Evolutionary conservation across 148 eudicot species (phyloP).

Genomic region (Heliamphora exappendiculata): DNA sequence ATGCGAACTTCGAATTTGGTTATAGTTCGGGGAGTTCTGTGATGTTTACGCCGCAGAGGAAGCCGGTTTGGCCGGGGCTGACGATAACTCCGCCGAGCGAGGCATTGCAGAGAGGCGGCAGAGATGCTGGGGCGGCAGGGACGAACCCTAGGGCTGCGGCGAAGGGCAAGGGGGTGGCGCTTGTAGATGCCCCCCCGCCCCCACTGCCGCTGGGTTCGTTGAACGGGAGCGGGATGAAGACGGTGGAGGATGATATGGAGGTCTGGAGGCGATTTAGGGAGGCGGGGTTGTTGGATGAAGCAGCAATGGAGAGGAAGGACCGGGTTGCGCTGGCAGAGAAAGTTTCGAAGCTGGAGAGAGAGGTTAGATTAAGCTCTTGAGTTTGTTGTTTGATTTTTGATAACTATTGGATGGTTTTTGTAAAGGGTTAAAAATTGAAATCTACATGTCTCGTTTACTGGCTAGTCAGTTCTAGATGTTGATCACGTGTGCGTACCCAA

Average conservation of each 20-base stretch:
- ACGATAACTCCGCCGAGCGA: conserved; percentile 23
- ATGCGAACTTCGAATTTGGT: background rate
- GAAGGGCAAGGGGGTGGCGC: conserved; percentile 49
- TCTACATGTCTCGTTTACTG: background rate
- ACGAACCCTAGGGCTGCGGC: conserved; percentile 13
- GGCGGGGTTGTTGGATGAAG: conserved; percentile 65
- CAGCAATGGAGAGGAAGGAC: conserved; percentile 51
- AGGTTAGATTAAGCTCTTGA: conserved; percentile 30
- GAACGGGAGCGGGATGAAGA: conserved; percentile 15
- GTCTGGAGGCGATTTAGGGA: conserved; percentile 83
- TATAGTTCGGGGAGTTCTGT: background rate
- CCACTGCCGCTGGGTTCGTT: conserved; percentile 47
- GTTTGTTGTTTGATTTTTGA: background rate
- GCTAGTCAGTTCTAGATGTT: too few relatives aligned
- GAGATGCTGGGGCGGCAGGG: background rate
- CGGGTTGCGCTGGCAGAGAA: conserved; percentile 37
- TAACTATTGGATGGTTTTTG: background rate
- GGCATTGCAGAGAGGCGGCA: conserved; percentile 4
- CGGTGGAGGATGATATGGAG: conserved; percentile 32
- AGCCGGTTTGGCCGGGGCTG: conserved; percentile 1
- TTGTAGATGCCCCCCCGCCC: conserved; percentile 45
- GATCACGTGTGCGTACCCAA: too few relatives aligned
- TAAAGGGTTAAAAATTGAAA: background rate
- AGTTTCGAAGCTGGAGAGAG: conserved; percentile 47
- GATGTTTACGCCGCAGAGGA: conserved; percentile 60